These are phyloP conservation scores for Picocystis sp. DNA, from an alignment of 163 green algal species.

Conservation along the genomic window DNA sequence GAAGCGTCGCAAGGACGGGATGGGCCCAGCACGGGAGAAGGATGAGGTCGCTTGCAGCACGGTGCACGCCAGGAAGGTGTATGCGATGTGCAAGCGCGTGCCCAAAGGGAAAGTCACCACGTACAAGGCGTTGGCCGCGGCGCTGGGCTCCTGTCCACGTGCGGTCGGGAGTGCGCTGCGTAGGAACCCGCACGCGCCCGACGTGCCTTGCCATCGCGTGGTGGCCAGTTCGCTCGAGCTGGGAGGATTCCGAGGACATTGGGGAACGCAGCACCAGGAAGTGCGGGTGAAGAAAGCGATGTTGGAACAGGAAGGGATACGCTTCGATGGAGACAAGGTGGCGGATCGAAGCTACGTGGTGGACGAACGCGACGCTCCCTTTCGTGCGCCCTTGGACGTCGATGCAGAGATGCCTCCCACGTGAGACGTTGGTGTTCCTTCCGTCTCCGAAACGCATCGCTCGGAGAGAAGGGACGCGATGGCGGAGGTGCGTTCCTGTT, in stretches of 20 bases:
- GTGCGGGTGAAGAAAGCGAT: constrained; percentile 36
- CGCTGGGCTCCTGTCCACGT: constrained; percentile 28
- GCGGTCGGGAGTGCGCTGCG: constrained; percentile 52
- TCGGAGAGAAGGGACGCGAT: no score
- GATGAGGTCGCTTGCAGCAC: no score
- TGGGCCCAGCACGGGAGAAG: no score
- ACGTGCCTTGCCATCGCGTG: constrained; percentile 60
- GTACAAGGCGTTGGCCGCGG: constrained; percentile 40
- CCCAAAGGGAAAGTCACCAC: constrained; percentile 47
- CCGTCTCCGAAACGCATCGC: no score
- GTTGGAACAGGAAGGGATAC: constrained; percentile 41
- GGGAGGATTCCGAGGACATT: constrained; percentile 51
- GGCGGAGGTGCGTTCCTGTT: no score
- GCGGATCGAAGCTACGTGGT: no score
- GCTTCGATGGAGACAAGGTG: constrained; percentile 17
- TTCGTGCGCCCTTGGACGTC: no score
- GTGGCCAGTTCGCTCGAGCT: constrained; percentile 35
- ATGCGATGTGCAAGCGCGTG: constrained; percentile 32
- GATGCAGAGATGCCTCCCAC: no score
- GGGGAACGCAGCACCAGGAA: constrained; percentile 21
- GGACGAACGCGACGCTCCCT: no score
- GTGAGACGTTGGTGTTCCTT: no score
- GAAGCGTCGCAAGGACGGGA: no score
- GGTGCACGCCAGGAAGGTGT: no score
- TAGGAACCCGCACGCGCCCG: constrained; percentile 51